Base-by-base conservation (phyloP, 306 rosid genomes). In the Dryas octopetala region DNA sequence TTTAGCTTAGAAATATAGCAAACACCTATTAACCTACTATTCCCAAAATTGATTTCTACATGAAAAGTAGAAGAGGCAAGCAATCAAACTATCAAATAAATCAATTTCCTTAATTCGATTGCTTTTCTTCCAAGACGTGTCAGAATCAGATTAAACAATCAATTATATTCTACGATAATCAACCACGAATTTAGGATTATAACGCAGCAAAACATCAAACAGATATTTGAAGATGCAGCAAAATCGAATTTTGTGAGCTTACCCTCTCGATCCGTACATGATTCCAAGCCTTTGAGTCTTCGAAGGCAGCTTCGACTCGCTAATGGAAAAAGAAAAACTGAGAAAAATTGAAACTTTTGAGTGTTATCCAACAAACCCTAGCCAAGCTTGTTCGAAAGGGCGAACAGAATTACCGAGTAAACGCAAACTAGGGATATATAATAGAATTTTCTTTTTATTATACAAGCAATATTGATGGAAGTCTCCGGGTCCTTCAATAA, bases 231-330 rank as follows among this genome's bases (percentile, higher is more conserved):
- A 69, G 4, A 71, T 17, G 66, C 17, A 44, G 5, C 14, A 44
- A 57, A 73, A 16, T 61, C 14, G 49, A 60, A 48, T 40, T 28
- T 9, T 65, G 9, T 5, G 1, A 2, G 49, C 77, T 73, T 73
- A 73, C 77, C 60, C 59, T 73, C 77, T 73, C 1, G 77, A 73
- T 73, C 77, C 77, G 48, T 73, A 60, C 77, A 73, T 73, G 49
- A 8, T n/a, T 41, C 13, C 49, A n/a, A 19, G 49, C 28, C 0
- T 63, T 63, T 63, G 68, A 63, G 23, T n/a, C 32, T 63, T 63
- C 49, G 49, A 63, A 41, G 28, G 68, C 28, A 63, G 68, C 68
- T 14, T 14, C 46, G 23, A 38, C 10, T 38, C 66, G 14, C 12
- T 62, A 10, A 38, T 13, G 23, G 12, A 62, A 19, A 62, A 62